Evolutionary conservation across 2,329 filamentous ascomycete species (phyloP).

Genomic region (Dothistroma septosporum): DNA sequence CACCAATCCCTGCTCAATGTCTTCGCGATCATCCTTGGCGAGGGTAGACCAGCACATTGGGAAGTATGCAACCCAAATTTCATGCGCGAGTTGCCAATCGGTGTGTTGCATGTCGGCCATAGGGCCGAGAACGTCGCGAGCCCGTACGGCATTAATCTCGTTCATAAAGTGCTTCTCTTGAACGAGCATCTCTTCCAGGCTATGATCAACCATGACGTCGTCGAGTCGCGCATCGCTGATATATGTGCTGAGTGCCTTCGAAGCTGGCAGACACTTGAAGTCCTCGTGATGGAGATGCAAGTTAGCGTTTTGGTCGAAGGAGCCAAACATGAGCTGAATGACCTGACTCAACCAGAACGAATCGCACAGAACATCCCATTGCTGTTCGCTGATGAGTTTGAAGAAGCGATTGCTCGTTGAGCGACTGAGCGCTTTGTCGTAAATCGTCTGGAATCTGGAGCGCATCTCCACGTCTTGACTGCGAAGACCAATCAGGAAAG

Average conservation of each 20-base stretch:
- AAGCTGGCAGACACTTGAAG: constrained; percentile 71
- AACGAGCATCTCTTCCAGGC: constrained; percentile 72
- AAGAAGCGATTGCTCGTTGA: constrained; percentile 82
- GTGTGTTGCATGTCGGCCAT: constrained; percentile 88
- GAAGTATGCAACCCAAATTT: constrained; percentile 88
- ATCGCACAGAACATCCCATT: constrained; percentile 92
- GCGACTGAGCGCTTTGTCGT: constrained; percentile 90
- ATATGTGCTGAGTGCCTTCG: constrained; percentile 69
- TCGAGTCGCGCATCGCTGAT: constrained; percentile 61
- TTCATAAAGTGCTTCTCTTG: constrained; percentile 77
- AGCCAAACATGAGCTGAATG: constrained; percentile 85
- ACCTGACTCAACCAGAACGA: constrained; percentile 97
- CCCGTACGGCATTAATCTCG: constrained; percentile 79
- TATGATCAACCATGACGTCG: constrained; percentile 72
- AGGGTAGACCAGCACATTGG: constrained; percentile 91
- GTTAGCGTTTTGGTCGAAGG: constrained; percentile 76
- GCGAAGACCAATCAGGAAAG: constrained; percentile 90
- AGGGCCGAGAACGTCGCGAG: constrained; percentile 84
- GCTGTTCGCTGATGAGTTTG: constrained; percentile 86
- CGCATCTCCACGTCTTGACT: constrained; percentile 95
- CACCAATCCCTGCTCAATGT: constrained; percentile 89
- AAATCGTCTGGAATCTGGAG: constrained; percentile 92
- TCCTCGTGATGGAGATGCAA: constrained; percentile 79
- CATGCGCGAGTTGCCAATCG: constrained; percentile 74
- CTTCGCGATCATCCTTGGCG: constrained; percentile 78